Evolutionary conservation across 768 basidiomycete genomes (phyloP).

Genomic region (Mrakia frigida): DNA sequence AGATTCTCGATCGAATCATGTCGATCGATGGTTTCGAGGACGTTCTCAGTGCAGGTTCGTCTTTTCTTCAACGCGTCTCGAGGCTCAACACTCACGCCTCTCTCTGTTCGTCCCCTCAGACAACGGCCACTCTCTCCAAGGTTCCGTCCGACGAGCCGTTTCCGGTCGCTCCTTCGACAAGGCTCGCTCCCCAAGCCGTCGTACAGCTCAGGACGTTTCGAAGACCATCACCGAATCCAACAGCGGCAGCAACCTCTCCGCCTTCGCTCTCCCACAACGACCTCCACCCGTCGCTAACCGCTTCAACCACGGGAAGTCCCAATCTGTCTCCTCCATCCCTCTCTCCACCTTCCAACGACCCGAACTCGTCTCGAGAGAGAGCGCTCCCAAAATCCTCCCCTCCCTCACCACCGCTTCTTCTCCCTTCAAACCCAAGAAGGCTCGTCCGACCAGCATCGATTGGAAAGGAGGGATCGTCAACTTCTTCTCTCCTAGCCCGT

Average conservation of each 20-base stretch:
- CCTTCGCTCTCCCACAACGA: background rate
- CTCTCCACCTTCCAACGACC: background rate
- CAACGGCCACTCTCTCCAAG: constrained; percentile 25
- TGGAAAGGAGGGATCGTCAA: constrained; percentile 27
- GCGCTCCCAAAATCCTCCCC: background rate
- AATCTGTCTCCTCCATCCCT: background rate
- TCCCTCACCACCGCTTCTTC: background rate
- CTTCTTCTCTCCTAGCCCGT: constrained; percentile 18
- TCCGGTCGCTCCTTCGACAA: background rate
- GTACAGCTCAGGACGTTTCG: background rate
- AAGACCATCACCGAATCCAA: background rate
- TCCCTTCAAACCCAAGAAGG: background rate
- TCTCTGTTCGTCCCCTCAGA: background rate
- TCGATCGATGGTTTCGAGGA: constrained; percentile 27
- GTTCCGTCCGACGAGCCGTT: constrained; percentile 19
- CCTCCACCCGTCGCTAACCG: background rate
- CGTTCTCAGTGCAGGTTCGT: background rate
- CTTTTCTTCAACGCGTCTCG: background rate
- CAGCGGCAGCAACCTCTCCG: background rate
- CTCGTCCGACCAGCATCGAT: constrained; percentile 22
- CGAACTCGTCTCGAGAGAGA: background rate
- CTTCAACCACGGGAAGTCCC: background rate
- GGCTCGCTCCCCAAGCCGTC: background rate
- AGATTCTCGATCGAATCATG: constrained; percentile 29
- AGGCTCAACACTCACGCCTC: background rate